Evolutionary conservation across 2,329 filamentous ascomycete genomes (phyloP), one percentile per base, ranked within the genome.

Genomic region (Alternaria brassicicola): DNA sequence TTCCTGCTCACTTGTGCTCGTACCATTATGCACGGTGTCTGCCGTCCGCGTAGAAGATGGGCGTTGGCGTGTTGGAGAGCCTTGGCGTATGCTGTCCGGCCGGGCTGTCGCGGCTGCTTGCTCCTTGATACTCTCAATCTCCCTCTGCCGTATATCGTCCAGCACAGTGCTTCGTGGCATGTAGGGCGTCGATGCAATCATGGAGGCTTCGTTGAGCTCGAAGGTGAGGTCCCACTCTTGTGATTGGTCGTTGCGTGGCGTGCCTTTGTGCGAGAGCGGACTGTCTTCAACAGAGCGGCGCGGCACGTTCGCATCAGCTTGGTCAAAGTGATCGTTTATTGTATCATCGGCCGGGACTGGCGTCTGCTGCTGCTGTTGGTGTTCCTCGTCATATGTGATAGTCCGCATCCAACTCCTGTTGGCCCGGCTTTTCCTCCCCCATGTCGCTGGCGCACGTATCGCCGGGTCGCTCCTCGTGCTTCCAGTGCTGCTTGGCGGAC

Each of bases 171-270:
- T 81, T 66, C 78, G 71, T n/a, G 75, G 73, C 21, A 79, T 66
- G 60, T 76, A 76, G 13, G 82, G 82, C 3, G 82, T 84, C 4
- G 81, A 83, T 4, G 79, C 79, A 5, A 83, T 76, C 36, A 84
- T 66, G 13, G 80, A 81, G 17, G 74, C 77, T 19, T 78, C 75
- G 52, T 80, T 79, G 55, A 83, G 77, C 33, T 83, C 80, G 15
- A 81, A 76, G 9, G 76, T 76, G 10, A 73, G 60, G 52, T 79
- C 76, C 75, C 72, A 77, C 23, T 67, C 63, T 19, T 64, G 65
- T 19, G 65, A 62, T 28, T 54, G 55, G 43, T 65, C 59, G 38
- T 63, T 55, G 30, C 64, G 70, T 55, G 64, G 72, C 21, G 66
- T 78, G 54, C 63, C 73, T 57, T 75, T 76, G 56, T 71, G 70